Evolutionary conservation across 176 grass and related monocot species (phyloP).

Genomic region (Juncus effusus): DNA sequence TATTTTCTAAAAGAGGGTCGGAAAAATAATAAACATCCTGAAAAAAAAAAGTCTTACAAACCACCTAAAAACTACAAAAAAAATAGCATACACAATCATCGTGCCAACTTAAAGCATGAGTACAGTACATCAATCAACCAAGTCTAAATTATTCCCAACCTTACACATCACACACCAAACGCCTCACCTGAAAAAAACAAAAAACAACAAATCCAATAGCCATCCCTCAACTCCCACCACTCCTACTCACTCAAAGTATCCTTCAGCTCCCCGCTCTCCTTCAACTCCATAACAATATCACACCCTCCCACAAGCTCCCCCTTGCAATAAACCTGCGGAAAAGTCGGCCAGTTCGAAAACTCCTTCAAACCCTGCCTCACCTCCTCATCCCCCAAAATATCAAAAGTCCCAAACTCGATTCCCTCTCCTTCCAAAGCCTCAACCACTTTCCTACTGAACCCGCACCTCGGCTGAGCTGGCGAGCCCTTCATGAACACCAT

Average conservation of each 20-base stretch:
- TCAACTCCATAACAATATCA: constrained; percentile 86
- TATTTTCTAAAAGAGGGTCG: no score
- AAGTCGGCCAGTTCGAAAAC: constrained; percentile 93
- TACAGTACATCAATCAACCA: no score
- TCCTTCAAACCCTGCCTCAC: constrained; percentile 86
- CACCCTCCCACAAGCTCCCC: constrained; percentile 87
- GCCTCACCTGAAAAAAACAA: no score
- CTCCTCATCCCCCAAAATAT: constrained; percentile 78
- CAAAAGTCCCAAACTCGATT: constrained; percentile 69
- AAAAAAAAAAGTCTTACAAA: no score
- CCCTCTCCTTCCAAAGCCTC: constrained; percentile 66
- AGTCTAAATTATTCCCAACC: no score
- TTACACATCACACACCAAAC: no score
- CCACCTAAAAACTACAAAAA: no score
- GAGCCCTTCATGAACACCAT: constrained; percentile 98
- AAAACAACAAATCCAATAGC: no score
- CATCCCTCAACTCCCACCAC: no score
- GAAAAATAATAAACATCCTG: no score
- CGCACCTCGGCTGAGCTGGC: constrained; percentile 69
- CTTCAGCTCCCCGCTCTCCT: constrained; percentile 63
- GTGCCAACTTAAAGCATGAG: no score
- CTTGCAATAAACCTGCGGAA: constrained; percentile 93
- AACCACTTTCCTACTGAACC: constrained; percentile 91
- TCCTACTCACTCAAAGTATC: constrained; percentile 48
- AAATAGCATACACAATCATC: no score